Evolutionary conservation across 805 yeast genomes (phyloP), one percentile per base, ranked within the genome.

Genomic region (Ogataea salicorniae): DNA sequence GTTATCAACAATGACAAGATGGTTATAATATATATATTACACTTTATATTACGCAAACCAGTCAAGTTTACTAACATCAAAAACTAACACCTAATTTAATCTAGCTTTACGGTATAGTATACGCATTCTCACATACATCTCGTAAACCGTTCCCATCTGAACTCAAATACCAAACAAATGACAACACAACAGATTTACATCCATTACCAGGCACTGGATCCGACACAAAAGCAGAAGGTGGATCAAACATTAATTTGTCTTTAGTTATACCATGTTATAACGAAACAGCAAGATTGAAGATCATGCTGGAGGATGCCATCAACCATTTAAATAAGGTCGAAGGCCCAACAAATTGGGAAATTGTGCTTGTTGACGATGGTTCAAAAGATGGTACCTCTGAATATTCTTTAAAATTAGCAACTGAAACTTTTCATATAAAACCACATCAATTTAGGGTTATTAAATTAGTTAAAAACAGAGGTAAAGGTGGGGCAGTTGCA

Each of bases 401-500:
- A 29, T 84, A 72, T 59, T 95, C 96, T 13, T 62, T 94, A 37
- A 63, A 72, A n/a, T 74, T 85, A 63, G 83, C 83, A 6, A 76
- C 80, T 1, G 53, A 61, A 7, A 69, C 76, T 41, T 73, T 75
- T 50, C 63, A 71, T 4, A 64, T 82, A 35, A 48, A 63, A 35
- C 83, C 87, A 0, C 85, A 81, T 43, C 75, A 75, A 46, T 58
- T 94, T 59, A 73, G 92, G 56, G 90, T 88, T 39, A 74, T 87
- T n/a, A 75, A 74, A 54, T 74, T 94, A 52, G 78, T 68, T 22
- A 65, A 78, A 52, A 94, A 94, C 64, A 76, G 99, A 58, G 99
- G 99, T 23, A 92, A 92, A 69, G 95, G 95, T 34, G 97, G 98
- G 13, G 99, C 98, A 0, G 98, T 94, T 0, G 81, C 95, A 16